Evolutionary conservation across 2,329 filamentous ascomycete species (phyloP), one percentile per base, ranked within the genome.

Genomic region (Fusarium sp.): DNA sequence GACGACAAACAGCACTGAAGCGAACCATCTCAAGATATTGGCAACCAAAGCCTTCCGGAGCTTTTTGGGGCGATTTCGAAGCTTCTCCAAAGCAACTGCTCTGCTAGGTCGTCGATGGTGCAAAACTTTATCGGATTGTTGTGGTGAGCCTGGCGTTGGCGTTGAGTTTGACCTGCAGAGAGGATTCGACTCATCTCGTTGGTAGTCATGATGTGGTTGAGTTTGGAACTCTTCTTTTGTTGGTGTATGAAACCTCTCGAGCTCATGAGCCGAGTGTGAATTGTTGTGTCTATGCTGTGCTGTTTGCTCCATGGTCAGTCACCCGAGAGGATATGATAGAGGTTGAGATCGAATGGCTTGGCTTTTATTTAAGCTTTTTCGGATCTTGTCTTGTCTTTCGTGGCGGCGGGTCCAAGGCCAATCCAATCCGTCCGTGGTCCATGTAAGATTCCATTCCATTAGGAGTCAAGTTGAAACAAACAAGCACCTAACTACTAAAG

Each of bases 21-120:
- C 28, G 9, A 72, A 36, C 75, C 75, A 77, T 63, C 74, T 62
- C 15, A 55, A 9, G 7, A 72, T 18, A 14, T 74, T 74, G 48
- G 71, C 71, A 22, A 57, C 5, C 7, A 74, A n/a, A 11, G 66
- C 62, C 24, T 64, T 72, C 15, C 62, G 58, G 14, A 74, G 30
- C 8, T 32, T 62, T 24, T 74, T 74, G 3, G 72, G 71, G 11
- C 56, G 62, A n/a, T n/a, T 62, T 6, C 57, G 62, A 20, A 70
- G 61, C 6, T 59, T 71, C n/a, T 59, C 52, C 32, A 24, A 8
- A 2, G 38, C 38, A 11, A 52, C n/a, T 26, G 48, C 26, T 22
- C 42, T 60, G 32, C 39, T 69, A 18, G 52, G 28, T 11, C n/a
- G 39, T 7, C 52, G 56, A 24, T 38, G 51, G 22, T 41, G 20